phyloP scores from a whole-genome alignment of 1,139 yeast genomes.

The Candida sp. region DNA sequence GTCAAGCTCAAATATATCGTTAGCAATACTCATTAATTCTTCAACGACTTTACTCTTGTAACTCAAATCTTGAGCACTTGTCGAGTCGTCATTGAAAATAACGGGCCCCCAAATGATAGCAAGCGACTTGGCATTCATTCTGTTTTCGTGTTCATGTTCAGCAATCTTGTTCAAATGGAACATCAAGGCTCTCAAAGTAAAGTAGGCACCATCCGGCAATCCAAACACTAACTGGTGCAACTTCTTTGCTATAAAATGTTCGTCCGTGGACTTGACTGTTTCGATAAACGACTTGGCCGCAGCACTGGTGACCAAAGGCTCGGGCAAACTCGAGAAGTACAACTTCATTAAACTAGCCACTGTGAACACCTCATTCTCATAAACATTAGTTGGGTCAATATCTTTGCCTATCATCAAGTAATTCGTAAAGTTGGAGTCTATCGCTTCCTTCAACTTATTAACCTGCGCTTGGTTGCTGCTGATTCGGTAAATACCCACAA shows the following conservation, averaged over 20 bases:
- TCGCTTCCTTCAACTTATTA: slow-evolving; percentile 69
- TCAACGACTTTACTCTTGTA: slow-evolving; percentile 84
- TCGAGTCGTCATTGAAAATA: slow-evolving; percentile 64
- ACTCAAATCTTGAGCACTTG: slow-evolving; percentile 78
- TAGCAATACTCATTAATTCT: slow-evolving; percentile 82
- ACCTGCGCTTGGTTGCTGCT: slow-evolving; percentile 81
- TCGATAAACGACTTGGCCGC: slow-evolving; percentile 65
- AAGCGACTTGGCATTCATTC: slow-evolving; percentile 82
- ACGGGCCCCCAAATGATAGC: slow-evolving; percentile 97
- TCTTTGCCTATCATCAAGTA: slow-evolving; percentile 48
- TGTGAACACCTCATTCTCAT: slow-evolving; percentile 74
- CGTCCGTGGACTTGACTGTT: slow-evolving; percentile 66
- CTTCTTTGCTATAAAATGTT: slow-evolving; percentile 64
- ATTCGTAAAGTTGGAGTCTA: slow-evolving; percentile 81
- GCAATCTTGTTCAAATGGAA: slow-evolving; percentile 86
- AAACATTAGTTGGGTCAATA: slow-evolving; percentile 47
- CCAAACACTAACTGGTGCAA: slow-evolving; percentile 88
- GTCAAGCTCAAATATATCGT: slow-evolving; percentile 82
- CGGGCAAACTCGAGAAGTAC: slow-evolving; percentile 73
- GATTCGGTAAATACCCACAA: slow-evolving; percentile 90
- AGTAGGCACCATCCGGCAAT: slow-evolving; percentile 93
- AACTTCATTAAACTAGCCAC: slow-evolving; percentile 74
- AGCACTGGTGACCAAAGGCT: slow-evolving; percentile 65
- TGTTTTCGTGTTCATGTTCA: slow-evolving; percentile 61
- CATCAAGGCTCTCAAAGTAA: slow-evolving; percentile 82